phyloP scores from a whole-genome alignment of 208 protist species.

The Trypanosoma scelopori region DNA sequence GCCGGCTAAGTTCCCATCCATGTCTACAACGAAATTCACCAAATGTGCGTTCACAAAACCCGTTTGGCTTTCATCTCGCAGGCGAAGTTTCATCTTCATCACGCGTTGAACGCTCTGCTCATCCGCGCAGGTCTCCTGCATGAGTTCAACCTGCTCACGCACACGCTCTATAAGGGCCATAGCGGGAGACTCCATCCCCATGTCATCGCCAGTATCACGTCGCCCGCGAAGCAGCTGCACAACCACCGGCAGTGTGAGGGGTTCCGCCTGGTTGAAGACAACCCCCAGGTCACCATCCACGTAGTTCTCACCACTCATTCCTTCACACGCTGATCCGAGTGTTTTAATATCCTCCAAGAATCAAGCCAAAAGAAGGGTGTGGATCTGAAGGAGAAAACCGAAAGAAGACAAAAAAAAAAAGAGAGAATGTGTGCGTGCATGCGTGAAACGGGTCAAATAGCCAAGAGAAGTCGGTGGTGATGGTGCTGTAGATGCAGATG shows the following conservation, averaged over 20 bases:
- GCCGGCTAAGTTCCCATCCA: constrained; percentile 25
- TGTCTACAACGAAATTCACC: constrained; percentile 33
- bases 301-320: constrained; percentile 70
- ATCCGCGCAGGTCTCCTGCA: constrained; percentile 57
- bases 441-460: too few relatives aligned
- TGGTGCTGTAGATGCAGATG: too few relatives aligned
- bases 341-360: constrained; percentile 1
- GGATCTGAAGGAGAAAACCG: too few relatives aligned
- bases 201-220: constrained; percentile 32
- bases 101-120: constrained; percentile 30
- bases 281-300: constrained; percentile 71
- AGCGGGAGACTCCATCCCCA: constrained; percentile 10
- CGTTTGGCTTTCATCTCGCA: constrained; percentile 25
- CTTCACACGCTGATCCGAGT: background rate
- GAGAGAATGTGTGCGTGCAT: background rate
- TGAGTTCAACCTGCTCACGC: constrained; percentile 55
- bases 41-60: constrained; percentile 47
- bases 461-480: too few relatives aligned
- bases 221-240: constrained; percentile 46
- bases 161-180: constrained; percentile 42
- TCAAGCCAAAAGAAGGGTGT: constrained; percentile 18
- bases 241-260: constrained; percentile 70
- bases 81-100: constrained; percentile 35
- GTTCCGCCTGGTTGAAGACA: constrained; percentile 66
- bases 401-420: too few relatives aligned